phyloP scores from a whole-genome alignment of 371 early-diverging fungal species.

The Syncephalis fuscata region DNA sequence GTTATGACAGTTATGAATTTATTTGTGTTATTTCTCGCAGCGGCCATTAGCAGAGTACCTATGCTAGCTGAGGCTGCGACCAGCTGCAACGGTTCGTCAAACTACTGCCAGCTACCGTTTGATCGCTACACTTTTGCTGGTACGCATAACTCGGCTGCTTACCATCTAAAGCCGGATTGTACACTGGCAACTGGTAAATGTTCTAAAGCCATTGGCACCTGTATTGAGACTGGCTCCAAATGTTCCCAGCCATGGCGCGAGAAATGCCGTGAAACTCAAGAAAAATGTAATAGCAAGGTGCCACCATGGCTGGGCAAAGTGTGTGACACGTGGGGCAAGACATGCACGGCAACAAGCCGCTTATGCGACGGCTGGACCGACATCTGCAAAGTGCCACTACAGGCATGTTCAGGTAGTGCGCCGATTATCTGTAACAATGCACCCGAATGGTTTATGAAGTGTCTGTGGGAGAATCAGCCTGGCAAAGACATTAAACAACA shows the following conservation, averaged over 20 bases:
- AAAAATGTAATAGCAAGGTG: conserved; percentile 7
- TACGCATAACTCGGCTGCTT: conserved; percentile 18
- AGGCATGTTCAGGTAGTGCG: conserved; percentile 13
- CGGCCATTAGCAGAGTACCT: too few species aligned
- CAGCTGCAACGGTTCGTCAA: too few species aligned
- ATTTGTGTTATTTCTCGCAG: too few species aligned
- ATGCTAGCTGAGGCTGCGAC: too few species aligned
- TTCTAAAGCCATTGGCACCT: conserved; percentile 8
- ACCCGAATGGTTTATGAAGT: conserved; percentile 11
- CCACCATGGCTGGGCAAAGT: conserved; percentile 17
- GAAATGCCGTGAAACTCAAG: conserved; percentile 12
- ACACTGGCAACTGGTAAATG: conserved; percentile 7
- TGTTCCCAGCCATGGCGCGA: conserved; percentile 11
- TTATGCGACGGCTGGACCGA: conserved; percentile 16
- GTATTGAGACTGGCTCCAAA: conserved; percentile 10
- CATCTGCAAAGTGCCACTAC: conserved; percentile 11
- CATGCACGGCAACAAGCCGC: conserved; percentile 11
- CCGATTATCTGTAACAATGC: conserved; percentile 10
- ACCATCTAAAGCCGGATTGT: conserved; percentile 15
- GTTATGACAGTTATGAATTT: too few species aligned
- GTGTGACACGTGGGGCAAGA: conserved; percentile 12
- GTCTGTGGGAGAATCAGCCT: conserved; percentile 21
- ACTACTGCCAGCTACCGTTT: too few species aligned
- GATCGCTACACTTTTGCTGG: conserved; percentile 13
- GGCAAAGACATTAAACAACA: conserved; percentile 12